Evolutionary conservation across 371 early-diverging fungal genomes (phyloP).

Genomic region (Choanephora cucurbitarum): DNA sequence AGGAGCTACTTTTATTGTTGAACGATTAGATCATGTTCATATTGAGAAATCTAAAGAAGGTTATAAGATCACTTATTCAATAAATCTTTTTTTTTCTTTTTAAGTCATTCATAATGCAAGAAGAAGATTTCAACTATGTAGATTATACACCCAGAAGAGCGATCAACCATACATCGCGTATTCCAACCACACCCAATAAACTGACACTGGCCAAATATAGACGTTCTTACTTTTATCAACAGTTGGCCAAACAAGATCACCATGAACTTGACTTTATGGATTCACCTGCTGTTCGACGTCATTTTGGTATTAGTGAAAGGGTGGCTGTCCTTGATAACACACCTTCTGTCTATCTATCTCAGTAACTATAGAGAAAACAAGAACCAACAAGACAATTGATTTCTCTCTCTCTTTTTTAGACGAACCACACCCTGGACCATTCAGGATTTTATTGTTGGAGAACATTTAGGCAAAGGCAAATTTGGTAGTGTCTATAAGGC

Average conservation of each 20-base stretch:
- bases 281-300: conserved; percentile 40
- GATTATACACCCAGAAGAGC: conserved; percentile 47
- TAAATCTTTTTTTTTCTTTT: neutral
- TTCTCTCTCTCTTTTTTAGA: too few relatives aligned
- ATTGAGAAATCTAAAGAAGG: conserved; percentile 15
- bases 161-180: neutral
- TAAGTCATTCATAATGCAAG: conserved; percentile 9
- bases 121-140: conserved; percentile 24
- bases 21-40: conserved; percentile 50
- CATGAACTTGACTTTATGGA: conserved; percentile 34
- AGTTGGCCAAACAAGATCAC: conserved; percentile 25
- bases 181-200: conserved; percentile 6
- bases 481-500: conserved; percentile 98
- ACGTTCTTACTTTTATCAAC: conserved; percentile 34
- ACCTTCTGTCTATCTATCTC: neutral
- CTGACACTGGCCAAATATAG: conserved; percentile 26
- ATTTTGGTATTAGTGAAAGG: conserved; percentile 31
- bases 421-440: conserved; percentile 64
- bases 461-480: conserved; percentile 92
- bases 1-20: conserved; percentile 57
- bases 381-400: too few relatives aligned
- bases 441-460: conserved; percentile 95
- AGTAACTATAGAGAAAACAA: too few relatives aligned
- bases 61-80: neutral
- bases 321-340: conserved; percentile 5